Conservation (phyloP, 139 green algal species). For the Trebouxia sp. region DNA sequence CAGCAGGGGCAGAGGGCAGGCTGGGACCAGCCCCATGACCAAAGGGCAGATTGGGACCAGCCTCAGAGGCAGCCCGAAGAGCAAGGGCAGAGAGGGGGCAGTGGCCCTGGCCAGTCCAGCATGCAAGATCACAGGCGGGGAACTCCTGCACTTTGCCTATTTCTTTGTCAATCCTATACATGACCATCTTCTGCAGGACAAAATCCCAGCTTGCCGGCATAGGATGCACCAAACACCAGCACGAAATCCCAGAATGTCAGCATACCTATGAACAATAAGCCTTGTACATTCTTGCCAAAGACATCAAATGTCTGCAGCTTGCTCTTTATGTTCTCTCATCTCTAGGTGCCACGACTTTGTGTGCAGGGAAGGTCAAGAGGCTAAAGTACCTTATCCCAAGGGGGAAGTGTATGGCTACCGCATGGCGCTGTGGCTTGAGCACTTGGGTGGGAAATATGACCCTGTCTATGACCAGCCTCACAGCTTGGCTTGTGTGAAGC, state of each 20-base stretch:
- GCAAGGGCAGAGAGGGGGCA: background rate
- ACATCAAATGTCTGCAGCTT: too few relatives aligned
- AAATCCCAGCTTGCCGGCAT: too few relatives aligned
- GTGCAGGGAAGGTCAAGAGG: background rate
- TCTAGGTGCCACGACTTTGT: too few relatives aligned
- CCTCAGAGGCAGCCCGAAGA: background rate
- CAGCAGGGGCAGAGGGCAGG: background rate
- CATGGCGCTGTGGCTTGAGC: constrained; percentile 25
- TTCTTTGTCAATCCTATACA: too few relatives aligned
- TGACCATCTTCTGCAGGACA: too few relatives aligned
- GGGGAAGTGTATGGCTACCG: constrained; percentile 28
- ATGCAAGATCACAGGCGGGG: background rate
- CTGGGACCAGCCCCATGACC: background rate
- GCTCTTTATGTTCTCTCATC: too few relatives aligned
- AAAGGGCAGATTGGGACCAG: background rate
- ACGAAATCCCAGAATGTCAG: too few relatives aligned
- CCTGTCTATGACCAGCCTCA: constrained; percentile 18
- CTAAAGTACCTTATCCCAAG: background rate
- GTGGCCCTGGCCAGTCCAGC: background rate
- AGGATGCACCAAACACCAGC: too few relatives aligned
- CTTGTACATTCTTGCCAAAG: too few relatives aligned
- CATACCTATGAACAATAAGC: too few relatives aligned
- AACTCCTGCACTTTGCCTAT: too few relatives aligned
- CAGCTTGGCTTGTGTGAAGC: constrained; percentile 25
- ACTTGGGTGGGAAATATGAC: constrained; percentile 16